phyloP scores from a whole-genome alignment of 2,329 filamentous ascomycete genomes.

The Aspergillus glaucus region DNA sequence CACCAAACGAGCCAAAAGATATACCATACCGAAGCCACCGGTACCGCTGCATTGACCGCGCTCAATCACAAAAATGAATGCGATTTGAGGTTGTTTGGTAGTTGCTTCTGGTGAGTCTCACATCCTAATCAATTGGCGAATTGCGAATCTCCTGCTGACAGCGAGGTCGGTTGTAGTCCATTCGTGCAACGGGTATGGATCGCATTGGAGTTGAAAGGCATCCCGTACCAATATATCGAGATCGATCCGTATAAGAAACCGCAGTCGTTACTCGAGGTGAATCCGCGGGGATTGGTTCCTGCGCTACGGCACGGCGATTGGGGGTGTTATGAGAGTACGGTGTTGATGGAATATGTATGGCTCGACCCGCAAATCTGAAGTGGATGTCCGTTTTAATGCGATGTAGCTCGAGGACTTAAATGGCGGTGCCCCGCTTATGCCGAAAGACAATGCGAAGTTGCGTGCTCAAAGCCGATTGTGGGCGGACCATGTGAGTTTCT shows the following conservation, averaged over 20 bases:
- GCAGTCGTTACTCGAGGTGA: conserved; percentile 64
- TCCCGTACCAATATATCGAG: conserved; percentile 81
- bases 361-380: not conserved
- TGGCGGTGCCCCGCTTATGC: conserved; percentile 56
- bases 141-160: not conserved
- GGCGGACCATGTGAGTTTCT: conserved; percentile 64
- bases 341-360: conserved; percentile 79
- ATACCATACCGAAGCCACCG: conserved; percentile 66
- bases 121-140: not conserved
- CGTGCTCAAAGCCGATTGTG: conserved; percentile 72
- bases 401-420: conserved; percentile 67
- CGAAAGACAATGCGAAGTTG: conserved; percentile 56
- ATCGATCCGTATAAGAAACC: conserved; percentile 73
- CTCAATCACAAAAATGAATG: conserved; percentile 64
- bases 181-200: conserved; percentile 90
- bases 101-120: conserved; percentile 67
- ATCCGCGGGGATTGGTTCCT: conserved; percentile 69
- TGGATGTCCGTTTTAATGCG: not conserved
- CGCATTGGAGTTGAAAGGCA: conserved; percentile 69
- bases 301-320: conserved; percentile 72
- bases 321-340: conserved; percentile 73
- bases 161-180: conserved; percentile 46
- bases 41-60: conserved; percentile 61
- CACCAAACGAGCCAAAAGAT: conserved; percentile 55
- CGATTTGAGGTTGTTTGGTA: conserved; percentile 71